A percentile compares a stretch with the other conserved stretches of the same genome.
Evolutionary conservation across 352 stramenopile species (phyloP).

Genomic region (Globisporangium solare): DNA sequence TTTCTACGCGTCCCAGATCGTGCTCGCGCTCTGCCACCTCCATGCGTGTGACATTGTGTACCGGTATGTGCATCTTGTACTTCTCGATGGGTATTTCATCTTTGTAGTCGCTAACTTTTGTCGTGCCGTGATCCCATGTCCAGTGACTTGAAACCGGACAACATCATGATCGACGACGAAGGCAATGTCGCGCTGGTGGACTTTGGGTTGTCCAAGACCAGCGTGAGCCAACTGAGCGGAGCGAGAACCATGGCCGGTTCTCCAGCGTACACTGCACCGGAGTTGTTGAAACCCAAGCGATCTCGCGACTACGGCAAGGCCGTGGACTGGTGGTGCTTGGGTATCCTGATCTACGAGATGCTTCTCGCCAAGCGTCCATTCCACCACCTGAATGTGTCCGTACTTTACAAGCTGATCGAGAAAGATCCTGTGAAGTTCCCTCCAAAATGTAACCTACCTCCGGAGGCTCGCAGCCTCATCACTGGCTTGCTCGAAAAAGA

Average conservation of each 20-base stretch:
- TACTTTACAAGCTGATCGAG: constrained; percentile 90
- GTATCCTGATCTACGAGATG: constrained; percentile 92
- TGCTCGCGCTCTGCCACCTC: constrained; percentile 87
- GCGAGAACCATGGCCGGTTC: constrained; percentile 84
- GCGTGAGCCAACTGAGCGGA: constrained; percentile 78
- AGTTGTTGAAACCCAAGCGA: constrained; percentile 80
- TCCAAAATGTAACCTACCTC: constrained; percentile 56
- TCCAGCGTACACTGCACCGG: constrained; percentile 74
- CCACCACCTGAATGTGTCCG: constrained; percentile 87
- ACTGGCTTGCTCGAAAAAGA: constrained; percentile 80
- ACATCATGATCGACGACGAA: constrained; percentile 93
- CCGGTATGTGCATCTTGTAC: constrained; percentile 25
- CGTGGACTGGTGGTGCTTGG: constrained; percentile 86
- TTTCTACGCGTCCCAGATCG: constrained; percentile 92
- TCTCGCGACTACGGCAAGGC: constrained; percentile 85
- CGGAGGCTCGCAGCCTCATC: constrained; percentile 71
- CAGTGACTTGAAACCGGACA: constrained; percentile 94
- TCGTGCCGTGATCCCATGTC: not conserved
- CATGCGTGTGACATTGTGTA: constrained; percentile 95
- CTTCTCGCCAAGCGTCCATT: constrained; percentile 88
- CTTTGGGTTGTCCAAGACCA: constrained; percentile 93
- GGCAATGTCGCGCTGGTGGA: constrained; percentile 94
- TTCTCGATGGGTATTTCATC: too few relatives aligned
- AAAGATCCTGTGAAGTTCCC: constrained; percentile 87
- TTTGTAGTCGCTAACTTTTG: not conserved